Conservation (phyloP, 768 basidiomycete species). For the Leucogyrophana mollusca region DNA sequence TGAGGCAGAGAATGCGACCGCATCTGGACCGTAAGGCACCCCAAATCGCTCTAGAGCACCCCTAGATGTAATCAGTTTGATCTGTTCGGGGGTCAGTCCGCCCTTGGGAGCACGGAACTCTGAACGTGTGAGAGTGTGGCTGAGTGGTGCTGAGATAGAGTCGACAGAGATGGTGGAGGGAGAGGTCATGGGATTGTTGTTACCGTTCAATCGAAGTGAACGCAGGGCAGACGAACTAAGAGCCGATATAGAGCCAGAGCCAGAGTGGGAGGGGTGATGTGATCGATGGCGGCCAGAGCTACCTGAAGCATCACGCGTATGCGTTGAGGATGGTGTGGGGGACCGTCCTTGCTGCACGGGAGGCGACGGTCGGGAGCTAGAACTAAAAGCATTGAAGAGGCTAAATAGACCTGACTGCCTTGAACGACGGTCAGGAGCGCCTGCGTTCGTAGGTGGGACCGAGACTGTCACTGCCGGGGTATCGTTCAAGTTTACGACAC, state of each 20-base stretch:
- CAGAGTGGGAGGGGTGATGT: slow-evolving; percentile 36
- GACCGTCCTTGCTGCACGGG: slow-evolving; percentile 9
- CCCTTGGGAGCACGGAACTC: slow-evolving; percentile 60
- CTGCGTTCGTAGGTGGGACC: background rate
- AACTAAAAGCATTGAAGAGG: slow-evolving; percentile 41
- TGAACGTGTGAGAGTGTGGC: slow-evolving; percentile 69
- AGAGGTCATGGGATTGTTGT: slow-evolving; percentile 48
- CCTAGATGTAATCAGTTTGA: slow-evolving; percentile 67
- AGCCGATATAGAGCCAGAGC: slow-evolving; percentile 34
- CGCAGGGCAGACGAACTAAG: slow-evolving; percentile 41
- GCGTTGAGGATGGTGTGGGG: slow-evolving; percentile 8
- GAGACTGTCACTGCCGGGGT: slow-evolving; percentile 1
- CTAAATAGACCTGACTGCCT: slow-evolving; percentile 51
- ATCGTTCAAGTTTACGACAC: slow-evolving; percentile 22
- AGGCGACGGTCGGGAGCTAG: slow-evolving; percentile 19
- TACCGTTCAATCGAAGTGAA: slow-evolving; percentile 41
- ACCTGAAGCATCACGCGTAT: slow-evolving; percentile 20
- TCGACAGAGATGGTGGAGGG: slow-evolving; percentile 70
- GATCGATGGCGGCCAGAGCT: slow-evolving; percentile 11
- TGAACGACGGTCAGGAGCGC: slow-evolving; percentile 33
- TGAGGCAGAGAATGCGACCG: slow-evolving; percentile 58
- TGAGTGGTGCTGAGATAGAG: slow-evolving; percentile 74
- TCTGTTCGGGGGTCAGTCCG: slow-evolving; percentile 49
- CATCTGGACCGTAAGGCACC: slow-evolving; percentile 74
- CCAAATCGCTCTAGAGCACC: slow-evolving; percentile 70